Percentiles rank a stretch among this genome's conserved stretches.
phyloP scores from a whole-genome alignment of 2,329 filamentous ascomycete species.

The Cryphonectria japonica region DNA sequence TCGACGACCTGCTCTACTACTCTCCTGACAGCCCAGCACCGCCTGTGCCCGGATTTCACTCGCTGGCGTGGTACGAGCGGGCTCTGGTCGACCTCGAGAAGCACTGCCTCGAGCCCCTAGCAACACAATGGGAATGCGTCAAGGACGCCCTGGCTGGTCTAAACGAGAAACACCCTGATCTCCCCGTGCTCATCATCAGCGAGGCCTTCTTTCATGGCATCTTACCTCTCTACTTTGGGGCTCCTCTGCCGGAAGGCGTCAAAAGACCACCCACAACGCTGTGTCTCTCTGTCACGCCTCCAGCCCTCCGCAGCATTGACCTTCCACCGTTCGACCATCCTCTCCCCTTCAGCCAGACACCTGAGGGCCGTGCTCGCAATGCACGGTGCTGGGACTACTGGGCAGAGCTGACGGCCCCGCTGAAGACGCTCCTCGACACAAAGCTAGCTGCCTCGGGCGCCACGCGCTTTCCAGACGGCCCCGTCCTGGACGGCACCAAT shows the following conservation, averaged over 20 bases:
- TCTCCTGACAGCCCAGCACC: slow-evolving; percentile 30
- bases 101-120: slow-evolving; percentile 40
- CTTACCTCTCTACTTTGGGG: slow-evolving; percentile 40
- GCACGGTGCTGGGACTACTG: slow-evolving; percentile 39
- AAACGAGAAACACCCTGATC: slow-evolving; percentile 28
- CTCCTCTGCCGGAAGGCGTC: slow-evolving; percentile 33
- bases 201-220: slow-evolving; percentile 44
- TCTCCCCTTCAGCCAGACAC: slow-evolving; percentile 37
- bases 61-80: slow-evolving; percentile 36
- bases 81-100: slow-evolving; percentile 39
- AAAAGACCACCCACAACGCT: slow-evolving; percentile 33
- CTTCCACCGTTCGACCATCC: slow-evolving; percentile 41
- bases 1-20: slow-evolving; percentile 42
- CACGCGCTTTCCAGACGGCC: slow-evolving; percentile 25
- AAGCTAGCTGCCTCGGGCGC: slow-evolving; percentile 39
- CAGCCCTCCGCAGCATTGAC: slow-evolving; percentile 41
- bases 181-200: slow-evolving; percentile 37
- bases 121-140: slow-evolving; percentile 41
- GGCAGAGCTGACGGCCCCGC: slow-evolving; percentile 30
- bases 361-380: slow-evolving; percentile 34
- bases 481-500: slow-evolving; percentile 41
- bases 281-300: slow-evolving; percentile 44
- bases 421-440: slow-evolving; percentile 36
- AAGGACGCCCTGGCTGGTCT: slow-evolving; percentile 35
- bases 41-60: slow-evolving; percentile 33